Conservation (phyloP, 768 basidiomycete genomes). For the Cyclocybe aegerita region DNA sequence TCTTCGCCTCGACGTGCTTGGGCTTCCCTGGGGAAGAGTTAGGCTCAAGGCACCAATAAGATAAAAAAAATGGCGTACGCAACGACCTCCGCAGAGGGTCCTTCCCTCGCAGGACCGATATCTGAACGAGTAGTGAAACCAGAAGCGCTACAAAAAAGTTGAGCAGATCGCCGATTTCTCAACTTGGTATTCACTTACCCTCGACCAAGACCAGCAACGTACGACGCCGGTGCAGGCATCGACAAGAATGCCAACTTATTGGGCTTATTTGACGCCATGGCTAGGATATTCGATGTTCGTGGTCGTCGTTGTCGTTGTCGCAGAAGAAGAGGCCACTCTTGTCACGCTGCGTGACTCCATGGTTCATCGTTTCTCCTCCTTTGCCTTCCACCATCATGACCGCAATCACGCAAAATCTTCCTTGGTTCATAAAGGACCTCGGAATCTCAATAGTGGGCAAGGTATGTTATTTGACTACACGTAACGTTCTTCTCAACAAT, state of each 20-base stretch:
- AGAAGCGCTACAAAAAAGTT: conserved; percentile 63
- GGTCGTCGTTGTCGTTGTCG: not conserved
- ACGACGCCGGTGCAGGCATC: conserved; percentile 93
- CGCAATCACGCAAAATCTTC: conserved; percentile 78
- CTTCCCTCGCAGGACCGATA: conserved; percentile 97
- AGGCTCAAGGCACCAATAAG: not conserved
- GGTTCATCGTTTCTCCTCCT: no score
- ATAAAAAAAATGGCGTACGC: conserved; percentile 54
- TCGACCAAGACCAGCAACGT: conserved; percentile 97
- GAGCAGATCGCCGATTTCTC: not conserved
- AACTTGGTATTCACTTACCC: conserved; percentile 54
- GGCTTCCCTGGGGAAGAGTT: conserved; percentile 59
- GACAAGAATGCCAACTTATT: conserved; percentile 88
- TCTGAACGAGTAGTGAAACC: conserved; percentile 98
- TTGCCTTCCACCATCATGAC: conserved; percentile 49
- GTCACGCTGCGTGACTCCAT: no score
- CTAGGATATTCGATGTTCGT: not conserved
- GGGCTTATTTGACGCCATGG: conserved; percentile 48
- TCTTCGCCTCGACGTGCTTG: conserved; percentile 88
- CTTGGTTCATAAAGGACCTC: conserved; percentile 80
- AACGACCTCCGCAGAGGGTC: conserved; percentile 87
- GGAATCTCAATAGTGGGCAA: conserved; percentile 81
- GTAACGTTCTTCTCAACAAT: not conserved
- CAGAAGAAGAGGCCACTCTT: no score
- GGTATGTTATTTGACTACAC: conserved; percentile 37